Conservation (phyloP, 1,284 basidiomycete genomes). For the Boletus smithii region DNA sequence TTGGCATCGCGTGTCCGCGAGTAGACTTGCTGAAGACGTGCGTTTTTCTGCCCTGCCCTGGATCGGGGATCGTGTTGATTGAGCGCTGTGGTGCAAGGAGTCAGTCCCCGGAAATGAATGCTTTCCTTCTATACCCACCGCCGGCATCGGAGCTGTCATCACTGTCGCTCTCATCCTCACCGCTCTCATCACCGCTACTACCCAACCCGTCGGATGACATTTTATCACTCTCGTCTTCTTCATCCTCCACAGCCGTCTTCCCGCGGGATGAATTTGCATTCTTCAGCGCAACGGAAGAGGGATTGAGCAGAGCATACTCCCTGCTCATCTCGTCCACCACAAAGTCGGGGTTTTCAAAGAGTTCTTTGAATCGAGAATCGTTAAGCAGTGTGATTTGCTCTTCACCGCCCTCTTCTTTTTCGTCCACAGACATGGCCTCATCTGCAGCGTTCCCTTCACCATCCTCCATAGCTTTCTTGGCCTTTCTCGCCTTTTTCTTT, state of each 20-base stretch:
- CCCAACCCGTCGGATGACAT: slow-evolving; percentile 68
- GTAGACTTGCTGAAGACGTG: slow-evolving; percentile 45
- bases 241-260: slow-evolving; percentile 85
- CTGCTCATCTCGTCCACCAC: slow-evolving; percentile 85
- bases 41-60: slow-evolving; percentile 46
- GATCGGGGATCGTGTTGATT: slow-evolving; percentile 48
- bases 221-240: slow-evolving; percentile 85
- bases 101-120: slow-evolving; percentile 22
- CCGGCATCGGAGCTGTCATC: slow-evolving; percentile 59
- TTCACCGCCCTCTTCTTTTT: slow-evolving; percentile 35
- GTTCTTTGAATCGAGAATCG: slow-evolving; percentile 87
- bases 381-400: slow-evolving; percentile 57
- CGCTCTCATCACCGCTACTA: slow-evolving; percentile 45
- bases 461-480: slow-evolving; percentile 34
- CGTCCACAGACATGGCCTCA: slow-evolving; percentile 43
- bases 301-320: slow-evolving; percentile 91
- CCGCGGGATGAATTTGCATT: slow-evolving; percentile 34
- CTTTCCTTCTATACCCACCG: slow-evolving; percentile 35
- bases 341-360: slow-evolving; percentile 95
- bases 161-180: slow-evolving; percentile 39
- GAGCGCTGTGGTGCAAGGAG: slow-evolving; percentile 38
- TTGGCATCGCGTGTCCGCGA: slow-evolving; percentile 41
- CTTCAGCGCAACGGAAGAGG: slow-evolving; percentile 65
- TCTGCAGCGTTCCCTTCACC: slow-evolving; percentile 36
- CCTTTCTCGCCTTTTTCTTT: slow-evolving; percentile 52